These are phyloP conservation scores for Cucumis sativus DNA, from an alignment of 306 rosid species.

Conservation along the genomic window DNA sequence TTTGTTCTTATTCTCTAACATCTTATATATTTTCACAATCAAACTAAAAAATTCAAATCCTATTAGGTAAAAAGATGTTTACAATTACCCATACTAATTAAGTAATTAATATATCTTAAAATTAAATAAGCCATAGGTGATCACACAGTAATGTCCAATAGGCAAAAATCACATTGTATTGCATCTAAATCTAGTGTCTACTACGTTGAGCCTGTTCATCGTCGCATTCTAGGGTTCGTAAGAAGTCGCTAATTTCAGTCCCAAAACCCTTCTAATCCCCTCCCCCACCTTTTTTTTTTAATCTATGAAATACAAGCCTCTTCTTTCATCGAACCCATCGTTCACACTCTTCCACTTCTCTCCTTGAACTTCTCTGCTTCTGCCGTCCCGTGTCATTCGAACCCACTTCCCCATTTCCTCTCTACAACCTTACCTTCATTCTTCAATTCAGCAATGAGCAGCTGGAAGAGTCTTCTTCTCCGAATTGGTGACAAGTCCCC, in stretches of 20 bases:
- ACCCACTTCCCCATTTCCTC: background rate
- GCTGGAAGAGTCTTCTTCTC: slow-evolving; percentile 75
- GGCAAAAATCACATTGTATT: background rate
- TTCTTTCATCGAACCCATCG: background rate
- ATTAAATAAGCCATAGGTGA: no score
- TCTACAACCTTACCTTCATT: background rate
- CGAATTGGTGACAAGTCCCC: slow-evolving; percentile 87
- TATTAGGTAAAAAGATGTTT: no score
- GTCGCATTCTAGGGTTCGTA: background rate
- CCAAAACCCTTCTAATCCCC: slow-evolving; percentile 4
- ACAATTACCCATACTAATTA: no score
- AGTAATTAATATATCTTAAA: no score
- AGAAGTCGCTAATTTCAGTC: background rate
- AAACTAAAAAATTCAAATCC: no score
- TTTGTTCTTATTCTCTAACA: no score
- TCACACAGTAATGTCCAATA: no score
- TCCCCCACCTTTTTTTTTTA: background rate
- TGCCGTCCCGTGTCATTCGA: background rate
- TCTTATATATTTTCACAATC: no score
- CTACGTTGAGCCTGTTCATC: background rate
- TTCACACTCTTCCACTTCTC: background rate
- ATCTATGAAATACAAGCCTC: background rate
- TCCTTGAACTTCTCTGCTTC: background rate
- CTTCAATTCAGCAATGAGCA: slow-evolving; percentile 27
- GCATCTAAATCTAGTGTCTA: background rate